Evolutionary conservation across 2,329 filamentous ascomycete genomes (phyloP).

Genomic region (Trichoderma brevicompactum): DNA sequence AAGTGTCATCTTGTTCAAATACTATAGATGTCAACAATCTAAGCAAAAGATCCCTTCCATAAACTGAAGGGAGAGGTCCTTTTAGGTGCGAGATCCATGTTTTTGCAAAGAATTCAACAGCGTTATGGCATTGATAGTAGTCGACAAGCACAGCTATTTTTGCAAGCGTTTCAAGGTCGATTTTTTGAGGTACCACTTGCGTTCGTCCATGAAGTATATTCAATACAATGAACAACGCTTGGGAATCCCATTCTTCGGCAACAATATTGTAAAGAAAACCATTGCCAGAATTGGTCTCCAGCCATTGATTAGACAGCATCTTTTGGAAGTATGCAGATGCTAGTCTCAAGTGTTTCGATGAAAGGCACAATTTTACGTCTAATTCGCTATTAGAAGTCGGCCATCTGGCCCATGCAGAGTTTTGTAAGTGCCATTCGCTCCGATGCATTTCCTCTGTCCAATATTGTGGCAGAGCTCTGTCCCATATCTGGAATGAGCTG

Average conservation of each 20-base stretch:
- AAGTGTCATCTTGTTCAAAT: background rate
- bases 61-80: background rate
- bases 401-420: no score
- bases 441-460: background rate
- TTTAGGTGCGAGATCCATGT: background rate
- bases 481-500: background rate
- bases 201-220: conserved; percentile 51
- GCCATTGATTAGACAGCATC: conserved; percentile 27
- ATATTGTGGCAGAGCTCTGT: background rate
- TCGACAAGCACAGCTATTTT: conserved; percentile 51
- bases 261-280: conserved; percentile 14
- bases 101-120: conserved; percentile 44
- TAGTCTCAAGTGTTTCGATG: conserved; percentile 43
- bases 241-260: conserved; percentile 38
- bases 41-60: background rate
- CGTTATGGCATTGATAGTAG: conserved; percentile 48
- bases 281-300: conserved; percentile 12
- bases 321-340: conserved; percentile 38
- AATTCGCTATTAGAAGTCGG: background rate
- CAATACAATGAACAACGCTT: conserved; percentile 48
- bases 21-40: background rate
- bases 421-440: background rate
- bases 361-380: conserved; percentile 33
- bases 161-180: conserved; percentile 47
- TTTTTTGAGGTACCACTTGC: conserved; percentile 42